phyloP scores from a whole-genome alignment of 495 filamentous ascomycete species.

The Halenospora varia region DNA sequence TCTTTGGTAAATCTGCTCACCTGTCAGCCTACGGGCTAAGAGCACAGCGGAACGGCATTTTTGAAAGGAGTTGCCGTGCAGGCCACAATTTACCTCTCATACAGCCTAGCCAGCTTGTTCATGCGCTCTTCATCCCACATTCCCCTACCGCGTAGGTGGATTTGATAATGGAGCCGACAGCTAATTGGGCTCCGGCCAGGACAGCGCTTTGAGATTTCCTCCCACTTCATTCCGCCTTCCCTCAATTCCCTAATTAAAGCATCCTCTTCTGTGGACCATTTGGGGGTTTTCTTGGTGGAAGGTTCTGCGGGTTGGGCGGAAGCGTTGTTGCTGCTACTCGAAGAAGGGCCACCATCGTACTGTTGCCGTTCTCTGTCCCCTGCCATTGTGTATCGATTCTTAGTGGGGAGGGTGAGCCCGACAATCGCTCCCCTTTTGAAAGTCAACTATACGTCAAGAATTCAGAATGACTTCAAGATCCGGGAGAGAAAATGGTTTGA shows the following conservation, averaged over 20 bases:
- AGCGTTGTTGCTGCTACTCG: too few species aligned
- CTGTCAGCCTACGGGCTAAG: too few species aligned
- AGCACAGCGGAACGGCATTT: too few species aligned
- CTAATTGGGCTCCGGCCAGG: slow-evolving; percentile 90
- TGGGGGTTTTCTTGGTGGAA: slow-evolving; percentile 89
- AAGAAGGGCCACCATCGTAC: too few species aligned
- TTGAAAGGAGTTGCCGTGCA: background rate
- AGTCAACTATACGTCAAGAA: too few species aligned
- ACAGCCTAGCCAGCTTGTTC: slow-evolving; percentile 89
- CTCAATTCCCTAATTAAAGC: slow-evolving; percentile 84
- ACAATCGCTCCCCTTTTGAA: too few species aligned
- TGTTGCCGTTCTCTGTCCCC: too few species aligned
- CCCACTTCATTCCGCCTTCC: slow-evolving; percentile 93
- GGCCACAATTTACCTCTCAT: slow-evolving; percentile 70
- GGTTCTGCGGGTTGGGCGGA: slow-evolving; percentile 60
- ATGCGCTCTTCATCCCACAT: slow-evolving; percentile 98
- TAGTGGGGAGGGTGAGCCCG: too few species aligned
- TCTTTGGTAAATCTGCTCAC: slow-evolving; percentile 81
- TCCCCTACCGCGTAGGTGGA: slow-evolving; percentile 84
- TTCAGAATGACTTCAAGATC: too few species aligned
- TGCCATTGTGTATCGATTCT: too few species aligned
- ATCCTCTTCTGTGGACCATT: slow-evolving; percentile 93
- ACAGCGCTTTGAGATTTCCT: slow-evolving; percentile 87
- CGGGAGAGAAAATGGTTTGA: too few species aligned
- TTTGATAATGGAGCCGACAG: slow-evolving; percentile 94